Evolutionary conservation across 306 rosid genomes (phyloP).

Genomic region (Acacia crassicarpa): DNA sequence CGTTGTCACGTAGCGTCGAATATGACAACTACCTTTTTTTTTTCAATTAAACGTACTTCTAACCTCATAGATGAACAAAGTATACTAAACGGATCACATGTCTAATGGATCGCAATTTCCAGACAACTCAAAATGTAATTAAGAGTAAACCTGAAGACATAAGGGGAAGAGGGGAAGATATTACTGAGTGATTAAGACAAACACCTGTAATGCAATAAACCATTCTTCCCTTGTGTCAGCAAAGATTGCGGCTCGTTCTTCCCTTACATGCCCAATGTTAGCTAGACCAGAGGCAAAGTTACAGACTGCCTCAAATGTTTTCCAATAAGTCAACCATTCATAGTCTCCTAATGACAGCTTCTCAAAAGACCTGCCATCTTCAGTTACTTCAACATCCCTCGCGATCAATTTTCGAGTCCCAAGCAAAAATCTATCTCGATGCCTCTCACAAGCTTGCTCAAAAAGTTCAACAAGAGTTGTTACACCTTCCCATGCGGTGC

Average conservation of each 20-base stretch:
- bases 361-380: constrained; percentile 77
- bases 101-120: neutral
- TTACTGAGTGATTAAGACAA: constrained; percentile 17
- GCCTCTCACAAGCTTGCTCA: constrained; percentile 61
- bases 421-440: constrained; percentile 54
- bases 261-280: constrained; percentile 61
- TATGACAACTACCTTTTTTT: neutral
- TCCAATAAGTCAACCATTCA: constrained; percentile 74
- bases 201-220: constrained; percentile 94
- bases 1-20: neutral
- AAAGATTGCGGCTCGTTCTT: constrained; percentile 83
- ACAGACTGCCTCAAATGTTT: constrained; percentile 63
- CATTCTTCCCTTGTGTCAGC: constrained; percentile 93
- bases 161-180: neutral
- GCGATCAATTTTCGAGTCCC: constrained; percentile 77
- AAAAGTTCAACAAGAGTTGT: constrained; percentile 83
- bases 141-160: neutral
- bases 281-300: constrained; percentile 79
- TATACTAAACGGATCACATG: neutral
- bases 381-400: constrained; percentile 53
- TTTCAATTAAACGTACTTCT: neutral
- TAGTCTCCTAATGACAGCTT: constrained; percentile 86
- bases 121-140: neutral
- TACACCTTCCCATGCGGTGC: constrained; percentile 73
- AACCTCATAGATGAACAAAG: neutral